phyloP scores from a whole-genome alignment of 352 stramenopile genomes.

The Aphanomyces invadans region DNA sequence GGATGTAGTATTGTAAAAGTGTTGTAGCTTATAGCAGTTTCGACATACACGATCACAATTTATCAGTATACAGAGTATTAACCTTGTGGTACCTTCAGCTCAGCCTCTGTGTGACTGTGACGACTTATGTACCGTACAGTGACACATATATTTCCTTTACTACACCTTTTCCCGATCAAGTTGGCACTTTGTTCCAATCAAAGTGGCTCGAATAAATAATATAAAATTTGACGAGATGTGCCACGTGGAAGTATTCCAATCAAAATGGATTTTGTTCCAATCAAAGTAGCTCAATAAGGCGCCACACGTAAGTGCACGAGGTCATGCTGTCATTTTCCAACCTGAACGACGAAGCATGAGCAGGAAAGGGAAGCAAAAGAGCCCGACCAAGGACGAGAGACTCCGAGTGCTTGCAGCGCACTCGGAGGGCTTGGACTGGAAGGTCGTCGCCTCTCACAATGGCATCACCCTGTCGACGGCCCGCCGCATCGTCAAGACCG shows the following conservation, averaged over 20 bases:
- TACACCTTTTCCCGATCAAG: constrained; percentile 20
- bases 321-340: neutral
- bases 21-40: too few relatives aligned
- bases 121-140: too few relatives aligned
- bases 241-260: neutral
- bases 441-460: neutral
- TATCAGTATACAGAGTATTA: too few relatives aligned
- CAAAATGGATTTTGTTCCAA: constrained; percentile 9
- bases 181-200: constrained; percentile 2
- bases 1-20: too few relatives aligned
- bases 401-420: neutral
- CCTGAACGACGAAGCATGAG: neutral
- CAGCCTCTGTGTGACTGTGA: too few relatives aligned
- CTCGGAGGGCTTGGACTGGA: neutral
- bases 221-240: constrained; percentile 4
- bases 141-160: too few relatives aligned
- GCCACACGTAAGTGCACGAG: neutral
- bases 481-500: neutral
- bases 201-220: neutral
- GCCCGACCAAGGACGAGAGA: neutral
- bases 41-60: too few relatives aligned
- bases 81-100: too few relatives aligned
- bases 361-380: neutral
- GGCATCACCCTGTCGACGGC: neutral
- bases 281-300: neutral